Conservation (phyloP, 2,329 filamentous ascomycete species). For the Coniochaeta prunicola region DNA sequence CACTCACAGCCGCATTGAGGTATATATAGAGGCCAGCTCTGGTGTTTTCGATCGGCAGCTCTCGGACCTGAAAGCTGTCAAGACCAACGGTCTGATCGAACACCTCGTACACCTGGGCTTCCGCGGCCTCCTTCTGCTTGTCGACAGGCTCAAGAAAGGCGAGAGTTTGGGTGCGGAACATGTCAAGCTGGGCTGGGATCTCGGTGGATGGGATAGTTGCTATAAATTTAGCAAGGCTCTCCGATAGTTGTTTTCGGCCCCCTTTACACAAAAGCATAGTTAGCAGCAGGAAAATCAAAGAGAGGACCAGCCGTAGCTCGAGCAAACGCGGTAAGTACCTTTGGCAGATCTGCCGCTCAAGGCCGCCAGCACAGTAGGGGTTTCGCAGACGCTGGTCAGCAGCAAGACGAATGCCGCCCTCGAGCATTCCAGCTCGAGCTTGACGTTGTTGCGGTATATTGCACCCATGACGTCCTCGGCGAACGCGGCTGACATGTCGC, state of each 20-base stretch:
- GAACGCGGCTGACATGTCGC: slow-evolving; percentile 41
- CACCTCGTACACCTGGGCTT: slow-evolving; percentile 48
- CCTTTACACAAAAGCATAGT: slow-evolving; percentile 29
- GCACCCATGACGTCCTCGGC: slow-evolving; percentile 33
- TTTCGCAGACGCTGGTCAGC: slow-evolving; percentile 55
- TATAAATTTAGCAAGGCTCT: slow-evolving; percentile 46
- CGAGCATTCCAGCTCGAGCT: slow-evolving; percentile 52
- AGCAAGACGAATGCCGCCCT: slow-evolving; percentile 59
- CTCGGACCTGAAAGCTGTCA: slow-evolving; percentile 48
- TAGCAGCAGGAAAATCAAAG: slow-evolving; percentile 4
- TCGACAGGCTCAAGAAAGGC: slow-evolving; percentile 46
- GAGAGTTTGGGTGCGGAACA: slow-evolving; percentile 50
- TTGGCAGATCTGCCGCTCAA: slow-evolving; percentile 46
- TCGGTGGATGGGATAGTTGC: slow-evolving; percentile 48
- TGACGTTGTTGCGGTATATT: slow-evolving; percentile 35
- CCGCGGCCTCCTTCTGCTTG: slow-evolving; percentile 39
- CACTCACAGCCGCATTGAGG: slow-evolving; percentile 69
- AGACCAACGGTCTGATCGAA: slow-evolving; percentile 49
- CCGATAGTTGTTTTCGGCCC: slow-evolving; percentile 39
- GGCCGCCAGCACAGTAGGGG: slow-evolving; percentile 43
- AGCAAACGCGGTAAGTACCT: slow-evolving; percentile 28
- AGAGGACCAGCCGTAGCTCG: neutral
- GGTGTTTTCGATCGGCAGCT: slow-evolving; percentile 66
- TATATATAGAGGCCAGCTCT: slow-evolving; percentile 81
- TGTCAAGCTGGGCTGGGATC: slow-evolving; percentile 45